Base-by-base conservation (phyloP, 2,329 filamentous ascomycete genomes). In the Teratosphaeria nubilosa region DNA sequence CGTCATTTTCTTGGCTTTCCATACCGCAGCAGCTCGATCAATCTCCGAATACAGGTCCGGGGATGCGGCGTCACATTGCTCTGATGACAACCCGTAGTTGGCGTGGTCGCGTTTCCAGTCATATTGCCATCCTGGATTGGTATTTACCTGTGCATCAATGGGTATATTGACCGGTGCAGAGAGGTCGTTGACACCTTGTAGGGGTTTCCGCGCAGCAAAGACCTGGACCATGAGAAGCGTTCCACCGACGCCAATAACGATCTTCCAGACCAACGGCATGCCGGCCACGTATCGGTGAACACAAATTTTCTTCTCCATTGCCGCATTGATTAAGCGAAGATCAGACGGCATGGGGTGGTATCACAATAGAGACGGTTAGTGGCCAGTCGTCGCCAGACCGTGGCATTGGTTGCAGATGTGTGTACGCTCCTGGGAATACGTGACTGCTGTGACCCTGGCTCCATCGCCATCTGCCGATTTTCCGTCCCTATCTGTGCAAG, bases 31-130 rank as follows among this genome's bases (percentile, higher is more conserved):
- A 6, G 69, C 63, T n/a, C 69, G 63, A 51, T 70, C 63, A 50
- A 72, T 65, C 54, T 71, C 69, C 20, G 62, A 56, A 55, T 68
- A 71, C 3, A 71, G 65, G 13, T 66, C 52, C 10, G 69, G 70
- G 34, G 71, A 71, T 10, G 70, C 66, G 34, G 60, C 58, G 45
- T 65, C 58, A 54, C 70, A 72, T 64, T 72, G 70, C 27, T 59
- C 56, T 6, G 56, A 54, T 22, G 64, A 63, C 14, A 72, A 64
- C 4, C 62, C 64, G 54, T 70, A 66, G 20, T 70, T 66, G 48
- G 63, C 56, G 10, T 62, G 60, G 55, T 71, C 69, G 24, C 65
- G 61, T 14, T 56, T 58, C 59, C 56, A 65, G 20, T 65, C 51
- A 54, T 37, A 55, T 20, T 22, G n/a, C 53, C 53, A 55, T 9